Base-by-base conservation (phyloP, 2,329 filamentous ascomycete species). In the Diaporthe nobilis region DNA sequence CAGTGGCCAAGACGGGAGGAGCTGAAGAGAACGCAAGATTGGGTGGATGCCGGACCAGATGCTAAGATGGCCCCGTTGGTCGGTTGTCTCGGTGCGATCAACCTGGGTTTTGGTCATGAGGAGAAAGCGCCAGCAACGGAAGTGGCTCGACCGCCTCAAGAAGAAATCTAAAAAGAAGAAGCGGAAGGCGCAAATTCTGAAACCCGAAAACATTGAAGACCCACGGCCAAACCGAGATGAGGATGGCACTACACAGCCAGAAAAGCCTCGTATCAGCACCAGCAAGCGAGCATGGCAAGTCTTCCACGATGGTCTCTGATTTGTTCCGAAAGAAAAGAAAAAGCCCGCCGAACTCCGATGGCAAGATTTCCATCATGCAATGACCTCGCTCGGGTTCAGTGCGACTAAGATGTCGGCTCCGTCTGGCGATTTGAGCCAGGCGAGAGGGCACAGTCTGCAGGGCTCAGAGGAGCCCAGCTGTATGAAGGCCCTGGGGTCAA, bases 31-130 rank as follows among this genome's bases (percentile, higher is more conserved):
- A 53, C 49, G 9, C 0, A 53, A 25, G 49, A 25, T 53, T 53
- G n/a, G 49, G 10, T 5, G 4, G 31, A 31, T 31, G 31, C 31
- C 31, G 31, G 28, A 31, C 3, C 0, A 51, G n/a, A 51, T 5
- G 8, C 9, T 8, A 2, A 25, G 3, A 20, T 4, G n/a, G n/a
- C n/a, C 13, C 10, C 49, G 2, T 0, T n/a, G n/a, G n/a, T 15
- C n/a, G 12, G 49, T 53, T 2, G 1, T 13, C 22, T 53, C 49
- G 49, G 0, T 10, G 49, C 49, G 49, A 3, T 53, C 44, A 53
- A 53, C n/a, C 49, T 53, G 1, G 1, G 25, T 9, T 25, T 53
- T 1, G 49, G 49, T 25, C 10, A 25, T 0, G 3, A 25, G 12
- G 49, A 53, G 22, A 25, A 53, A 12, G n/a, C n/a, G 4, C 15